Evolutionary conservation across 345 rosid genomes (phyloP).

Genomic region (Camelina sativa): DNA sequence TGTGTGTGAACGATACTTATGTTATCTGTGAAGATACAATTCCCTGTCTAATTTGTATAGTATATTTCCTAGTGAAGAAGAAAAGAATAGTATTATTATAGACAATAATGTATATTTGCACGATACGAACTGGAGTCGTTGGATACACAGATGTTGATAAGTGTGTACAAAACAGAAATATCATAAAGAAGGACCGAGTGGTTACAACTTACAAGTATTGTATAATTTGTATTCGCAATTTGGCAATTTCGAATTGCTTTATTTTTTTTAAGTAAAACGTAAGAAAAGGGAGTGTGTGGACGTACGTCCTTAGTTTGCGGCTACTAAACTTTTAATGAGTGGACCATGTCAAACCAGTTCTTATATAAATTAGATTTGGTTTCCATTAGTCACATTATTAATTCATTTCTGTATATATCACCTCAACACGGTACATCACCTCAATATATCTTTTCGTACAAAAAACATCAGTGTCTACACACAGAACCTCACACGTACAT

Average conservation of each 20-base stretch:
- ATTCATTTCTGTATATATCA: neutral
- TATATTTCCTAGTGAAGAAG: neutral
- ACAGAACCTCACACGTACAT: constrained; percentile 17
- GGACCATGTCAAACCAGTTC: constrained; percentile 35
- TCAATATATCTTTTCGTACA: neutral
- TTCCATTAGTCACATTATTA: constrained; percentile 4
- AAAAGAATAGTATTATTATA: neutral
- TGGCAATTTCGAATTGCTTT: neutral
- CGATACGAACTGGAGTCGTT: constrained; percentile 15
- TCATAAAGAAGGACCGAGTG: constrained; percentile 23
- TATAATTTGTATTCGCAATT: constrained; percentile 6
- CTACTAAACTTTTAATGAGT: constrained; percentile 34
- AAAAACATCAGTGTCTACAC: constrained; percentile 11
- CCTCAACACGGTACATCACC: constrained; percentile 6
- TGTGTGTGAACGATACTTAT: constrained; percentile 11
- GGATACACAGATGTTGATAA: constrained; percentile 16
- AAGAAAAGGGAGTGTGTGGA: constrained; percentile 41
- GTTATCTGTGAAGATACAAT: neutral
- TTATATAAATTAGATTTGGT: neutral
- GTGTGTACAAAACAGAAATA: constrained; percentile 17
- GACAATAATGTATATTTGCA: neutral
- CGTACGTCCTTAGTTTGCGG: constrained; percentile 43
- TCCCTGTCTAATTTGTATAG: neutral
- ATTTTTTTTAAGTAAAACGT: constrained; percentile 1
- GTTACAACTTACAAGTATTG: constrained; percentile 15